phyloP scores from a whole-genome alignment of 73 alveolate species.

The Diophrys appendiculata region DNA sequence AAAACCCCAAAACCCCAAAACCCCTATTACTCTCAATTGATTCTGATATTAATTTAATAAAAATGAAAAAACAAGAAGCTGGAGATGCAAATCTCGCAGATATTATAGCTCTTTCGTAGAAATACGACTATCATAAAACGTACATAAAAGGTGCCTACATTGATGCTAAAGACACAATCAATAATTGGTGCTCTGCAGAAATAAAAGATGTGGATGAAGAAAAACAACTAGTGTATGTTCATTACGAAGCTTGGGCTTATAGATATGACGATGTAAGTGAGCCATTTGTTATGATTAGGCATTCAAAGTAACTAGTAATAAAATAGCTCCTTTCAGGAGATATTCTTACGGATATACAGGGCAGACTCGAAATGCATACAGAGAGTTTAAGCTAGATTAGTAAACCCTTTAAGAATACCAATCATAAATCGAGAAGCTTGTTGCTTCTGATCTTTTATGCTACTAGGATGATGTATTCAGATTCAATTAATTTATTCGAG shows the following conservation, averaged over 20 bases:
- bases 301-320: slow-evolving; percentile 11
- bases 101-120: too few relatives aligned
- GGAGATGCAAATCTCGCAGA: too few relatives aligned
- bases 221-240: slow-evolving; percentile 18
- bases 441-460: not conserved
- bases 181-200: slow-evolving; percentile 69
- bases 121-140: too few relatives aligned
- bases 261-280: slow-evolving; percentile 54
- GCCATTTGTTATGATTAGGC: not conserved
- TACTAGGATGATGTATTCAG: not conserved
- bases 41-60: too few relatives aligned
- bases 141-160: slow-evolving; percentile 42
- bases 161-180: slow-evolving; percentile 62
- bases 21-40: too few relatives aligned
- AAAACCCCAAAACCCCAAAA: too few relatives aligned
- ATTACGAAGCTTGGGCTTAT: slow-evolving; percentile 62
- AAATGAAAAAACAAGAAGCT: too few relatives aligned
- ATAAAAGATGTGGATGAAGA: slow-evolving; percentile 36
- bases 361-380: slow-evolving; percentile 43
- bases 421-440: slow-evolving; percentile 2
- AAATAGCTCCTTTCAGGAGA: slow-evolving; percentile 59
- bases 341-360: slow-evolving; percentile 69
- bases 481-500: slow-evolving; percentile 65
- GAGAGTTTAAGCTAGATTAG: slow-evolving; percentile 45
- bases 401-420: not conserved